Conservation (phyloP, 257 asterid species). For the Salvia rosmarinus region DNA sequence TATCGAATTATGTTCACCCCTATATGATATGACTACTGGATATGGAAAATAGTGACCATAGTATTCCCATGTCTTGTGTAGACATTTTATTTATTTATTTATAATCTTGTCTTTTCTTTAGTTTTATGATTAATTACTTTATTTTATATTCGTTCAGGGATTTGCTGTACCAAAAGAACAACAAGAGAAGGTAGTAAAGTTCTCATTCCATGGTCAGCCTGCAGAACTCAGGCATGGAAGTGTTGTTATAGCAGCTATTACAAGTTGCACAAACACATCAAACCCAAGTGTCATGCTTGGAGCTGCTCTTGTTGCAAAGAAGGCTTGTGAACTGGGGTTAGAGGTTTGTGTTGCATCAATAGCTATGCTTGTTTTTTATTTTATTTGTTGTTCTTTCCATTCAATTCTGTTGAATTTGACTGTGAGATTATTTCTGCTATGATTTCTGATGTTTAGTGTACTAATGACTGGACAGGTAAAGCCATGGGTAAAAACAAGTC, state of each 20-base stretch:
- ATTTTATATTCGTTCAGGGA: conserved; percentile 54
- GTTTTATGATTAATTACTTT: not conserved
- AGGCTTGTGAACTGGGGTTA: conserved; percentile 86
- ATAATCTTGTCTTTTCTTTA: not conserved
- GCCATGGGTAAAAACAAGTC: conserved; percentile 97
- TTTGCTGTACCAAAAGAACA: conserved; percentile 78
- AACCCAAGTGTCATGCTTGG: conserved; percentile 99
- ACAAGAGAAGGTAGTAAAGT: conserved; percentile 77
- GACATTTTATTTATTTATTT: not conserved
- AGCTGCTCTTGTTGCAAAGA: conserved; percentile 96
- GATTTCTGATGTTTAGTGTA: conserved; percentile 26
- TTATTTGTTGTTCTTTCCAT: conserved; percentile 10
- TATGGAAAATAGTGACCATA: conserved; percentile 4
- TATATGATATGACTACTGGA: not conserved
- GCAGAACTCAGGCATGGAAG: conserved; percentile 93
- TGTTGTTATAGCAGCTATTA: conserved; percentile 92
- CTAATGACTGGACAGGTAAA: conserved; percentile 62
- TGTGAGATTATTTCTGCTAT: not conserved
- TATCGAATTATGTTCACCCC: too few species aligned
- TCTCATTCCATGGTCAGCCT: conserved; percentile 67
- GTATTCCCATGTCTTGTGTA: not conserved
- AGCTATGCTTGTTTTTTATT: not conserved
- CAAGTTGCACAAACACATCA: conserved; percentile 95
- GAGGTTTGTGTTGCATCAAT: conserved; percentile 58
- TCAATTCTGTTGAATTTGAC: conserved; percentile 2